Evolutionary conservation across 1,139 yeast genomes (phyloP), one percentile per base, ranked within the genome.

Genomic region (Yamadazyma sp.): DNA sequence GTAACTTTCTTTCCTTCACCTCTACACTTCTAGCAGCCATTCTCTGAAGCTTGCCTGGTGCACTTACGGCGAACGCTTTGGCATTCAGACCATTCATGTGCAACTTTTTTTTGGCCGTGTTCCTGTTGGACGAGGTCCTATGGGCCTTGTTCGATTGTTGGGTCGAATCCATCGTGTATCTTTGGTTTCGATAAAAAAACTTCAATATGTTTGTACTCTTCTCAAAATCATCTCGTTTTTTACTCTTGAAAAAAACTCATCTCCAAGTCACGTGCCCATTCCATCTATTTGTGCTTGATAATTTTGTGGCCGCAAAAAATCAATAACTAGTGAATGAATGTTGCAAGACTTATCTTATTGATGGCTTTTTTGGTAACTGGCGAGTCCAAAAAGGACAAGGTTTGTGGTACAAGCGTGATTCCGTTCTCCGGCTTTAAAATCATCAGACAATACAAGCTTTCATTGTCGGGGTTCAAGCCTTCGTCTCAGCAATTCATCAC

Each of bases 41-140:
- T 47, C 87, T 76, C 53, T 87, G 90, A 59, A 89, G 74, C 61
- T 88, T 89, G 21, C 94, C 82, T 2, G 97, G 97, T 23, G 95
- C 95, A 35, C 88, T 70, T 21, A 90, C 96, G 1, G 96, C 95
- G 67, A 89, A 92, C 1, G 97, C 98, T 65, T 89, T 89, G 12
- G 86, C 92, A 70, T 90, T 90, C 51, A 80, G 86, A 16, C 97
- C 97, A 62, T 89, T 89, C 39, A 86, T 82, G 58, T 89, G 97
- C 45, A 88, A 72, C 67, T 87, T 87, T 73, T 86, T 82, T 71
- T 89, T 89, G 39, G 89, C 87, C 2, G 88, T 73, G 35, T 73
- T 76, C 59, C 71, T 74, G 40, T 67, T 75, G 42, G 81, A 66
- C 31, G 56, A 62, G 45, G 76, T 77, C 37, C 86, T 66, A 54